phyloP scores from a whole-genome alignment of 192 early-diverging fungal species.

The Entomortierella beljakovae region DNA sequence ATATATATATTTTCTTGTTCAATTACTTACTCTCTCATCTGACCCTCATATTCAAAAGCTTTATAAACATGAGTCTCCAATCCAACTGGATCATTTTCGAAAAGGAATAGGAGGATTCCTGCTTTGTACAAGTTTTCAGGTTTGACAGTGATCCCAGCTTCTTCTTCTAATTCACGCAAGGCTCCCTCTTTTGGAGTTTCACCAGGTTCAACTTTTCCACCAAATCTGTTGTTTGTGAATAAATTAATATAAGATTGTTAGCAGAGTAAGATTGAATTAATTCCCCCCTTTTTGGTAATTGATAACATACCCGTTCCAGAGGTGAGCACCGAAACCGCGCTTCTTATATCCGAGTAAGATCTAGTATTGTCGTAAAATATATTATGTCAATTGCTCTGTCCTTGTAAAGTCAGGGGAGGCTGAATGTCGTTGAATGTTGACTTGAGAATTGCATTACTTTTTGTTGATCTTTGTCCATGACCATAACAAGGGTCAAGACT shows the following conservation, averaged over 20 bases:
- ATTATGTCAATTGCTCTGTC: not conserved
- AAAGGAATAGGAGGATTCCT: constrained; percentile 73
- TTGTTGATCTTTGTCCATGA: constrained; percentile 49
- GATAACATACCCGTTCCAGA: constrained; percentile 68
- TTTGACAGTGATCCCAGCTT: constrained; percentile 60
- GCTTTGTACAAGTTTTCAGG: constrained; percentile 56
- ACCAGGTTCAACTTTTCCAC: constrained; percentile 78
- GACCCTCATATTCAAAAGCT: constrained; percentile 57
- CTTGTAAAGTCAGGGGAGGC: not conserved
- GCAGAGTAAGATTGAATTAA: not conserved
- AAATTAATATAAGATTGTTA: not conserved
- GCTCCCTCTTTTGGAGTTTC: constrained; percentile 75
- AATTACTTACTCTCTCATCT: constrained; percentile 69
- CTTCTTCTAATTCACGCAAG: constrained; percentile 71
- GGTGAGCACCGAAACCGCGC: constrained; percentile 77
- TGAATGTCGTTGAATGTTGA: not conserved
- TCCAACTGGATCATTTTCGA: constrained; percentile 68
- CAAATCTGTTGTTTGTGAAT: constrained; percentile 63
- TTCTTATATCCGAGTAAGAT: constrained; percentile 86
- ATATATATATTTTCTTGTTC: no score
- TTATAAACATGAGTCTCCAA: constrained; percentile 77
- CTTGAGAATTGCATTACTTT: constrained; percentile 18
- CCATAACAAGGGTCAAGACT: constrained; percentile 58
- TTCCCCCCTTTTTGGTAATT: not conserved
- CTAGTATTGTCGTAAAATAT: not conserved